Conservation (phyloP, 176 grass and related monocot species). For the Oryza coarctata region DNA sequence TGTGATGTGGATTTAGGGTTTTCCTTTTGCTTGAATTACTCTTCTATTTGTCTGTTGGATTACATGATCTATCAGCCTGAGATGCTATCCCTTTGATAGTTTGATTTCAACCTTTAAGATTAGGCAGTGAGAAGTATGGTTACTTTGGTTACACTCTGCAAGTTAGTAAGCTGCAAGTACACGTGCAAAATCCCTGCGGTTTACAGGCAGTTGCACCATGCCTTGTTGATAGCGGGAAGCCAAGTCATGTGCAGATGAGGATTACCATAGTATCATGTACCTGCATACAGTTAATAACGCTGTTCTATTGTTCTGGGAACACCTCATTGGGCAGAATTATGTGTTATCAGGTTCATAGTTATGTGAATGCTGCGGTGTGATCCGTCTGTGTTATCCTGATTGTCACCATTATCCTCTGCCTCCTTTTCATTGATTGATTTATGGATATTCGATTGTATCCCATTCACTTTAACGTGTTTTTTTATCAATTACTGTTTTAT, state of each 20-base stretch:
- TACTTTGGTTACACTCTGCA: neutral
- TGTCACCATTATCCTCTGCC: no score
- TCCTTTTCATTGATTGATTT: no score
- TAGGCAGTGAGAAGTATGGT: neutral
- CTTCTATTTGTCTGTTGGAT: conserved; percentile 16
- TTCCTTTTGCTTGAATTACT: neutral
- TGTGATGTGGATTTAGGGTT: neutral
- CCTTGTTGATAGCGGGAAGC: neutral
- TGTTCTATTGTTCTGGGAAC: neutral
- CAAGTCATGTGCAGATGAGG: neutral
- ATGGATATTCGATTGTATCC: no score
- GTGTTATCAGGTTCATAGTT: neutral
- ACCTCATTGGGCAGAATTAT: neutral
- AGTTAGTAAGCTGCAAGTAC: neutral
- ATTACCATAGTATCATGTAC: neutral
- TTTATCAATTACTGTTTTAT: neutral
- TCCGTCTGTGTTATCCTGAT: neutral
- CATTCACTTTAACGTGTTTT: neutral
- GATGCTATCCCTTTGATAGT: neutral
- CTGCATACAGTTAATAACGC: neutral
- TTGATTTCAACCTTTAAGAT: neutral
- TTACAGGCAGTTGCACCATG: neutral
- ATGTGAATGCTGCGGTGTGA: neutral
- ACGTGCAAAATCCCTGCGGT: neutral
- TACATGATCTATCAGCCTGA: conserved; percentile 7